Conservation (phyloP, 1,284 basidiomycete species). For the Sanguinoderma infundibulare region DNA sequence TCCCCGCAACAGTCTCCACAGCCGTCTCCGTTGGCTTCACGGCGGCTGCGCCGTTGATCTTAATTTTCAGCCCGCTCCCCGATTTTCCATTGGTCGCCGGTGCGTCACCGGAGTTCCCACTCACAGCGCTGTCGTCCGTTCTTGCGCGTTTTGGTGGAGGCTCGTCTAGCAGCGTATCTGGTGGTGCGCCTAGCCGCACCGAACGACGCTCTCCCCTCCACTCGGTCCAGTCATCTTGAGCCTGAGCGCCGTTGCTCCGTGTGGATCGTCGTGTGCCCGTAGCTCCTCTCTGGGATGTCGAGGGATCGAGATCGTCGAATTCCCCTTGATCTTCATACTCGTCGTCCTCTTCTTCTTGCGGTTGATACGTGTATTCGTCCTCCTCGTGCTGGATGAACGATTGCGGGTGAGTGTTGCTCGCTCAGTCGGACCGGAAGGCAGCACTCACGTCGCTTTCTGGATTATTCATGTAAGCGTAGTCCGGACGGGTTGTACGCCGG, state of each 20-base stretch:
- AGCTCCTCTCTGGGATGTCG: conserved; percentile 39
- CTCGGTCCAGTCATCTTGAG: conserved; percentile 51
- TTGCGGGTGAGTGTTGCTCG: conserved; percentile 17
- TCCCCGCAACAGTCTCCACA: conserved; percentile 72
- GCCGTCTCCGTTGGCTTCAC: conserved; percentile 70
- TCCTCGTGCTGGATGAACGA: conserved; percentile 55
- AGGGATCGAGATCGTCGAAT: conserved; percentile 48
- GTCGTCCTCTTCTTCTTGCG: conserved; percentile 65
- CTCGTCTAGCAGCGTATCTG: conserved; percentile 53
- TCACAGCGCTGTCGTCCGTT: conserved; percentile 71
- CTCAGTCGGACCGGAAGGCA: conserved; percentile 28
- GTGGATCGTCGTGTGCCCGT: conserved; percentile 64
- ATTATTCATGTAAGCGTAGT: conserved; percentile 76
- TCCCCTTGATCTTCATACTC: conserved; percentile 63
- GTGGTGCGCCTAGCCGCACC: conserved; percentile 59
- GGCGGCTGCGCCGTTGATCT: conserved; percentile 55
- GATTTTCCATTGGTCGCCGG: conserved; percentile 23
- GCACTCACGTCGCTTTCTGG: conserved; percentile 64
- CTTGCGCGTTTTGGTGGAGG: conserved; percentile 68
- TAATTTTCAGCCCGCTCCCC: conserved; percentile 40
- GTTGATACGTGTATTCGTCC: conserved; percentile 59
- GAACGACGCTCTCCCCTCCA: conserved; percentile 80
- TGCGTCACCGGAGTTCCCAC: conserved; percentile 50
- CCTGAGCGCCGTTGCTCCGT: conserved; percentile 57
- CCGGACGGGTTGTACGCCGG: conserved; percentile 68